phyloP scores from a whole-genome alignment of 352 stramenopile genomes.

The Thraustotheca clavata region DNA sequence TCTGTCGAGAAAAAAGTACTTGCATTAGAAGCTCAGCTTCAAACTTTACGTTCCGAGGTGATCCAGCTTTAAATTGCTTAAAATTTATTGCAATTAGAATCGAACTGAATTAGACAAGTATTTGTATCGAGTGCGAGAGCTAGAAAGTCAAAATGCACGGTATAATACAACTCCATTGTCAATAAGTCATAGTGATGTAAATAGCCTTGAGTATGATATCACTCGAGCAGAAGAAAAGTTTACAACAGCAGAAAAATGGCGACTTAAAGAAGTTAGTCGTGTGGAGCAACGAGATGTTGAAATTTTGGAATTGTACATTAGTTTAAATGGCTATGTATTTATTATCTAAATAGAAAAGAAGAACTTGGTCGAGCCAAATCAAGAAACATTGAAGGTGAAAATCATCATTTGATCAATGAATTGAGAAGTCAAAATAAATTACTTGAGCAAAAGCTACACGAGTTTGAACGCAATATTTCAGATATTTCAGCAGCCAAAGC shows the following conservation, averaged over 20 bases:
- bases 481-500: slow-evolving; percentile 31
- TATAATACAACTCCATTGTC: slow-evolving; percentile 24
- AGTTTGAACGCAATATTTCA: slow-evolving; percentile 27
- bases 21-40: slow-evolving; percentile 29
- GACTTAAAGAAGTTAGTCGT: slow-evolving; percentile 36
- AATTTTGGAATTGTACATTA: slow-evolving; percentile 29
- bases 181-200: background rate
- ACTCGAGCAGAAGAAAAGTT: slow-evolving; percentile 37
- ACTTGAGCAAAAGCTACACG: slow-evolving; percentile 11
- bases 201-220: slow-evolving; percentile 35
- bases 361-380: slow-evolving; percentile 34
- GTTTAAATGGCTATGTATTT: background rate
- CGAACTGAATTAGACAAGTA: slow-evolving; percentile 39
- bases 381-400: slow-evolving; percentile 38
- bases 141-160: slow-evolving; percentile 38
- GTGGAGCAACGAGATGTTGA: slow-evolving; percentile 44
- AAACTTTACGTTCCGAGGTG: slow-evolving; percentile 19
- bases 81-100: slow-evolving; percentile 4
- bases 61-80: background rate
- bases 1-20: slow-evolving; percentile 31
- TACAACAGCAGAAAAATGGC: slow-evolving; percentile 38
- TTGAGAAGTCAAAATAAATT: slow-evolving; percentile 23
- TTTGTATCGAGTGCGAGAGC: slow-evolving; percentile 33
- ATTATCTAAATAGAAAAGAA: slow-evolving; percentile 26
- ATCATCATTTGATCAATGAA: slow-evolving; percentile 35